Evolutionary conservation across 176 grass and related monocot genomes (phyloP).

Genomic region (Ensete glaucum): DNA sequence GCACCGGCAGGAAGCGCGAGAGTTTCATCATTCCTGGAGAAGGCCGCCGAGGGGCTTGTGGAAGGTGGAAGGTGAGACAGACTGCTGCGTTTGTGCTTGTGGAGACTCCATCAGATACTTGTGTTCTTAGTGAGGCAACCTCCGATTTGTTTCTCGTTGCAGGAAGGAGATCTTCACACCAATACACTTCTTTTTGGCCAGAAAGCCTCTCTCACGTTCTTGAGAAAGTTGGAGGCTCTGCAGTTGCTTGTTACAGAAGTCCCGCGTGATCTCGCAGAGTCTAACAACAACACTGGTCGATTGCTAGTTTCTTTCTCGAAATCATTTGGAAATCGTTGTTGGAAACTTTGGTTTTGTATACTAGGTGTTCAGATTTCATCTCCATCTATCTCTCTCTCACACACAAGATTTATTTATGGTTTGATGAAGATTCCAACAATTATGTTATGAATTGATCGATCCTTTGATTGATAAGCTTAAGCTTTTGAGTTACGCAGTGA

Average conservation of each 20-base stretch:
- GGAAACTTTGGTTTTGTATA: too few relatives aligned
- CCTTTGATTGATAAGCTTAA: too few relatives aligned
- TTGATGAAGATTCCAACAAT: too few relatives aligned
- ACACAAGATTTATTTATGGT: too few relatives aligned
- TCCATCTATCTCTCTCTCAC: too few relatives aligned
- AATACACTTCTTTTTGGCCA: slow-evolving; percentile 76
- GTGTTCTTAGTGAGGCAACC: not conserved
- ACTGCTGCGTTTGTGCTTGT: not conserved
- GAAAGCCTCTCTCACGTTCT: slow-evolving; percentile 47
- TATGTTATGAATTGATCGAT: too few relatives aligned
- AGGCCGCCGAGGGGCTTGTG: slow-evolving; percentile 76
- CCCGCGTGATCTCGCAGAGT: too few relatives aligned
- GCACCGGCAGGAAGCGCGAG: slow-evolving; percentile 72
- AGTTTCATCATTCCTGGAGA: slow-evolving; percentile 76
- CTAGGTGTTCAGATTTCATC: too few relatives aligned
- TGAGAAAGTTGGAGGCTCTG: not conserved
- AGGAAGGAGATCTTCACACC: slow-evolving; percentile 97
- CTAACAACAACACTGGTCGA: too few relatives aligned
- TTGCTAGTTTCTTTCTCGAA: too few relatives aligned
- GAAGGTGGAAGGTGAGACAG: slow-evolving; percentile 81
- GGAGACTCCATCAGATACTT: not conserved
- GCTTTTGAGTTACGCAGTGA: too few relatives aligned
- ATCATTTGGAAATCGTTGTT: too few relatives aligned
- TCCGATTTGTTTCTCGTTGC: not conserved
- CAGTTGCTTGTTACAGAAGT: not conserved